These are phyloP conservation scores for Fusarium algeriense DNA, from an alignment of 2,329 filamentous ascomycete genomes.

Conservation along the genomic window DNA sequence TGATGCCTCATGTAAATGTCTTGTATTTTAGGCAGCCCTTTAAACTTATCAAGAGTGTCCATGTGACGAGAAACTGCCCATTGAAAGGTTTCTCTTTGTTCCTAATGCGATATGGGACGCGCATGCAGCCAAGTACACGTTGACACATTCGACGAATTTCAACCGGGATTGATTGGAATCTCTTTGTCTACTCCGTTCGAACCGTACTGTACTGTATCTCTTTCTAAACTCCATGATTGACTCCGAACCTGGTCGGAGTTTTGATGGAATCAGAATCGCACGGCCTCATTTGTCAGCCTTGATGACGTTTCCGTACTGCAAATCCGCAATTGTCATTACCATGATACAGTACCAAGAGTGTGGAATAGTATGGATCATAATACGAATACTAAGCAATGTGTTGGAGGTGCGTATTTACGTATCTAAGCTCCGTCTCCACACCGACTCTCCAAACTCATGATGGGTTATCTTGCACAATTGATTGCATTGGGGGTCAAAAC, in stretches of 20 bases:
- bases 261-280: conserved; percentile 8
- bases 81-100: conserved; percentile 5
- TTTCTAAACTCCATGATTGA: conserved; percentile 8
- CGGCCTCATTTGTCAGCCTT: conserved; percentile 14
- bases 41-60: conserved; percentile 14
- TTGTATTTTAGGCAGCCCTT: conserved; percentile 32
- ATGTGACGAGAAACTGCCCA: conserved; percentile 16
- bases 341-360: background rate
- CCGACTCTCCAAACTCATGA: background rate
- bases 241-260: conserved; percentile 6
- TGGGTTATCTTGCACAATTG: background rate
- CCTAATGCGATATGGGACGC: conserved; percentile 16
- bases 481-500: conserved; percentile 12
- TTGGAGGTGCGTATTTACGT: conserved; percentile 24
- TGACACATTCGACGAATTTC: background rate
- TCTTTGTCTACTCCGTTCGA: background rate
- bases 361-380: conserved; percentile 12
- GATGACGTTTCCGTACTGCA: conserved; percentile 21
- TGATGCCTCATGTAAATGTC: conserved; percentile 34
- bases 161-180: conserved; percentile 18
- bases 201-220: background rate
- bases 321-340: background rate
- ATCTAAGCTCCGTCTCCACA: conserved; percentile 22
- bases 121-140: conserved; percentile 14
- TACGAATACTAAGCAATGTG: conserved; percentile 8